These are phyloP conservation scores for Seminavis robusta DNA, from an alignment of 108 stramenopile genomes.

Conservation along the genomic window DNA sequence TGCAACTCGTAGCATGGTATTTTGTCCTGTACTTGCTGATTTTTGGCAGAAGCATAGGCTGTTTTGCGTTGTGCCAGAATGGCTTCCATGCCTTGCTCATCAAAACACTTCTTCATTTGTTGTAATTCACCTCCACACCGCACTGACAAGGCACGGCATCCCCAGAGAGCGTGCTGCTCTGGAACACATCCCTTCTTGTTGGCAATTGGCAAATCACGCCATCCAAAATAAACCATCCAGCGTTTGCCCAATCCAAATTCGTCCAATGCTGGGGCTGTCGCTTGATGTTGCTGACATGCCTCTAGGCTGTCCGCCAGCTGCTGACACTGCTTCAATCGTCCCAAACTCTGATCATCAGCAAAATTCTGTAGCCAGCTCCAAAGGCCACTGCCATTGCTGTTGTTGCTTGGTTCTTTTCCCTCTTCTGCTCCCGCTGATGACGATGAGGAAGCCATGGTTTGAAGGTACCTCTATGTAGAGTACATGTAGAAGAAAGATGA, in stretches of 20 bases:
- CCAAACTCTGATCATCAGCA: slow-evolving; percentile 40
- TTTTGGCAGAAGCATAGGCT: no score
- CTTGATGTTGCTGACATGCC: slow-evolving; percentile 11
- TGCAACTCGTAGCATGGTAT: no score
- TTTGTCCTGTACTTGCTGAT: no score
- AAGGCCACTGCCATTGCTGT: no score
- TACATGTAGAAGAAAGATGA: no score
- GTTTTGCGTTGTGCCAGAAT: no score
- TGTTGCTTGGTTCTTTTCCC: no score
- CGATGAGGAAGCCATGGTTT: no score
- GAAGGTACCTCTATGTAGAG: no score
- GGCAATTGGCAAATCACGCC: slow-evolving; percentile 16
- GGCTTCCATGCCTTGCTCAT: slow-evolving; percentile 8
- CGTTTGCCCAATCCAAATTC: slow-evolving; percentile 23
- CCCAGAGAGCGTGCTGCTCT: slow-evolving; percentile 47
- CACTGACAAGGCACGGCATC: slow-evolving; percentile 37
- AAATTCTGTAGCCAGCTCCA: no score
- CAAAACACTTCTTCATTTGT: slow-evolving; percentile 29
- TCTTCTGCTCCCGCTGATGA: no score
- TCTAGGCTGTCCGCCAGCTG: slow-evolving; percentile 16
- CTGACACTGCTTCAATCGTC: slow-evolving; percentile 27
- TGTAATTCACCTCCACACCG: slow-evolving; percentile 37
- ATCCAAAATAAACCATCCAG: slow-evolving; percentile 40
- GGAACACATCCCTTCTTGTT: slow-evolving; percentile 22
- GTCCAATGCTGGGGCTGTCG: background rate